Evolutionary conservation across 495 filamentous ascomycete species (phyloP).

Genomic region (Cercophora samala): DNA sequence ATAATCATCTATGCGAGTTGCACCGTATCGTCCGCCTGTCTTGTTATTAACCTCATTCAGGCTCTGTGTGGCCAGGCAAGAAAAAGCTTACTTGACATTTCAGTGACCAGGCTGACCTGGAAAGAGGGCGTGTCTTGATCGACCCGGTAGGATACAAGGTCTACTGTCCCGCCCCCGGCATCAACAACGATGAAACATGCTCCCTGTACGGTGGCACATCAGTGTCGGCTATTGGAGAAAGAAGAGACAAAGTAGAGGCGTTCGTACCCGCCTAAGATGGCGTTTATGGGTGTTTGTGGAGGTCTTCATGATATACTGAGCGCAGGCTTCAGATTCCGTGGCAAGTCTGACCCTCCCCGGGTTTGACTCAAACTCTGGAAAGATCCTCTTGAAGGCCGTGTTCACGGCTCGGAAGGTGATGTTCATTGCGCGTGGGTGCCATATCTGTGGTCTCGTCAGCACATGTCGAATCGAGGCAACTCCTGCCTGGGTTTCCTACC

Average conservation of each 20-base stretch:
- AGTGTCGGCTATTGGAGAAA: not conserved
- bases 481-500: not conserved
- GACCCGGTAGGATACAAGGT: not conserved
- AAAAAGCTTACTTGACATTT: not conserved
- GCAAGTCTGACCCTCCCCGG: not conserved
- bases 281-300: not conserved
- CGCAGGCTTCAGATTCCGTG: slow-evolving; percentile 1
- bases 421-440: slow-evolving; percentile 1
- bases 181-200: slow-evolving; percentile 2
- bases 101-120: not conserved
- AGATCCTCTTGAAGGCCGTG: not conserved
- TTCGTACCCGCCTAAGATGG: not conserved
- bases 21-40: not conserved
- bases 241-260: not conserved
- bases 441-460: not conserved
- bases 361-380: not conserved
- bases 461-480: not conserved
- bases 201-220: not conserved
- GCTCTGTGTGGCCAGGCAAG: not conserved
- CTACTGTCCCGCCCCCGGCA: not conserved
- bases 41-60: not conserved
- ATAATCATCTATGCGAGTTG: not conserved
- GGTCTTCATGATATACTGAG: not conserved
- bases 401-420: not conserved
- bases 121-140: not conserved